Percentiles rank a stretch among this genome's conserved stretches.
Conservation (phyloP, 345 rosid species). For the Citrus reticulata region DNA sequence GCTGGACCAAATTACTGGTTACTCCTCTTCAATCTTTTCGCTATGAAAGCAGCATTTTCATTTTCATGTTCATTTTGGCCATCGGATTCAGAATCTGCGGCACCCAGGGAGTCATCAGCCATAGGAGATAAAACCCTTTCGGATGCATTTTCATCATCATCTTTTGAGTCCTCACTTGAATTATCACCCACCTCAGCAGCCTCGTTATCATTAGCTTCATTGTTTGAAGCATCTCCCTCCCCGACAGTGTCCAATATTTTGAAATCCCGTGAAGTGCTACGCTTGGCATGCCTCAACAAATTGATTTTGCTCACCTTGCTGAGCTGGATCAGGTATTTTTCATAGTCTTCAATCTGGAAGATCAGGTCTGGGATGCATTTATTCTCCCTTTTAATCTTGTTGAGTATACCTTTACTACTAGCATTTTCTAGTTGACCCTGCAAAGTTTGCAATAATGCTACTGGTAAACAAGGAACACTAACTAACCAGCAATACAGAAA, state of each 20-base stretch:
- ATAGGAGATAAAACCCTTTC: conserved; percentile 27
- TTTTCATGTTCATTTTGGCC: background rate
- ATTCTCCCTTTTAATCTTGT: conserved; percentile 87
- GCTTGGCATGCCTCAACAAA: conserved; percentile 75
- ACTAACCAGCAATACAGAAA: background rate
- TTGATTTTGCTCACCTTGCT: conserved; percentile 71
- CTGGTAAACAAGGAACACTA: conserved; percentile 1
- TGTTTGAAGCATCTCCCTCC: conserved; percentile 33
- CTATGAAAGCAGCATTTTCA: conserved; percentile 23
- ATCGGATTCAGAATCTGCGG: conserved; percentile 33
- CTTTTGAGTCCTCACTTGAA: conserved; percentile 35
- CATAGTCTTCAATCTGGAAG: conserved; percentile 81
- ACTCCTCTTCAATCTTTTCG: conserved; percentile 41
- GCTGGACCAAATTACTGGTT: conserved; percentile 37
- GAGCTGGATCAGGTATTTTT: conserved; percentile 70
- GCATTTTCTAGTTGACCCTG: conserved; percentile 64
- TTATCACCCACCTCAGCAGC: conserved; percentile 21
- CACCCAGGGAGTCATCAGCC: conserved; percentile 15
- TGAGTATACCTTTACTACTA: conserved; percentile 48
- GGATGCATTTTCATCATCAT: conserved; percentile 26
- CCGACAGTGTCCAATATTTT: conserved; percentile 47
- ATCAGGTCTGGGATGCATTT: conserved; percentile 81
- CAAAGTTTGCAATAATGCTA: conserved; percentile 6
- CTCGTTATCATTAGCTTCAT: conserved; percentile 7
- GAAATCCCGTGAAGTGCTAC: conserved; percentile 81